Conservation (phyloP, 768 basidiomycete genomes). For the Boletus tylopilopsis region DNA sequence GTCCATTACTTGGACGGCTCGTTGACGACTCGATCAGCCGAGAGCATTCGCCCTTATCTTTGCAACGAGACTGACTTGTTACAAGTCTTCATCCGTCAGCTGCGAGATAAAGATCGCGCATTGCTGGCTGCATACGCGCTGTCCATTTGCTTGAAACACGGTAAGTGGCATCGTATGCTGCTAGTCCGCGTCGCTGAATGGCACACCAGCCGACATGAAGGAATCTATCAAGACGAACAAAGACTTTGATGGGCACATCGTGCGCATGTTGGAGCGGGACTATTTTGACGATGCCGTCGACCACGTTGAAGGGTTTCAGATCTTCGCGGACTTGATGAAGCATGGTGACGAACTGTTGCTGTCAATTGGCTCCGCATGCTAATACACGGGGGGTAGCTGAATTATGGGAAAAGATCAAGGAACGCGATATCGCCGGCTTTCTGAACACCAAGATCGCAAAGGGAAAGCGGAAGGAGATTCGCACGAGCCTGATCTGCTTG, state of each 20-base stretch:
- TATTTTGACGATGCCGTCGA: slow-evolving; percentile 24
- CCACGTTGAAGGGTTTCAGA: slow-evolving; percentile 18
- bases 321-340: slow-evolving; percentile 18
- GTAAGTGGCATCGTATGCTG: slow-evolving; percentile 2
- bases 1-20: too few species aligned
- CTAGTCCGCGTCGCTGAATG: not conserved
- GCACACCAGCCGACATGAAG: slow-evolving; percentile 11
- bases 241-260: slow-evolving; percentile 4
- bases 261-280: slow-evolving; percentile 17
- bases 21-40: not conserved
- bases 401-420: slow-evolving; percentile 5
- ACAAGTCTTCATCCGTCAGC: slow-evolving; percentile 9
- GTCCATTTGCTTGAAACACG: slow-evolving; percentile 7
- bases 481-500: too few species aligned
- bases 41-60: slow-evolving; percentile 7
- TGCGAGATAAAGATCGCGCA: slow-evolving; percentile 8
- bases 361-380: not conserved
- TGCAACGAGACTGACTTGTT: slow-evolving; percentile 1
- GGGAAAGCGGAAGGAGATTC: too few species aligned
- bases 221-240: not conserved
- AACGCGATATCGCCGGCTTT: slow-evolving; percentile 8
- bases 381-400: slow-evolving; percentile 5
- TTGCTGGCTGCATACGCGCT: slow-evolving; percentile 22
- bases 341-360: slow-evolving; percentile 7
- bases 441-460: slow-evolving; percentile 8